Conservation (phyloP, 2,329 filamentous ascomycete species). For the Zymoseptoria passerinii region DNA sequence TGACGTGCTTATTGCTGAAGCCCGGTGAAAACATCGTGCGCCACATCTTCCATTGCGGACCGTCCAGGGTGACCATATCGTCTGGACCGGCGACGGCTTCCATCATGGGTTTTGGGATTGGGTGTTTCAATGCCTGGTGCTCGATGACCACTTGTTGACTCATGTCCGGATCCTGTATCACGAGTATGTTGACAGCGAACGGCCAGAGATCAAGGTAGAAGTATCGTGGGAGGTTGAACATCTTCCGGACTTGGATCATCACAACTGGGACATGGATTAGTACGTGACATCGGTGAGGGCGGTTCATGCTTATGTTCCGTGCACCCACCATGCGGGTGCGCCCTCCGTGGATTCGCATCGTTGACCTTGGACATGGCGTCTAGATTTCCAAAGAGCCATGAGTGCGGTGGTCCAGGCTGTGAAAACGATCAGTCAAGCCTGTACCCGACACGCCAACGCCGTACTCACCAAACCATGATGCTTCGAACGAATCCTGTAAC, state of each 20-base stretch:
- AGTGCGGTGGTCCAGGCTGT: slow-evolving; percentile 16
- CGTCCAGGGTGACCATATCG: slow-evolving; percentile 29
- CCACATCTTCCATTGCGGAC: slow-evolving; percentile 37
- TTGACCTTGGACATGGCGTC: slow-evolving; percentile 11
- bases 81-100: slow-evolving; percentile 13
- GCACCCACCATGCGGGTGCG: slow-evolving; percentile 11
- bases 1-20: slow-evolving; percentile 32
- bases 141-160: slow-evolving; percentile 15
- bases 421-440: neutral
- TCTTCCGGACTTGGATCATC: slow-evolving; percentile 6
- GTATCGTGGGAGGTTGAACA: slow-evolving; percentile 15
- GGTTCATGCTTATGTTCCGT: neutral
- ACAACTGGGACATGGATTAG: neutral
- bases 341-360: neutral
- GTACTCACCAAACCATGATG: neutral
- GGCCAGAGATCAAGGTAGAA: slow-evolving; percentile 21
- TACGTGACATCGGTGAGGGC: neutral
- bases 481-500: neutral
- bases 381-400: slow-evolving; percentile 16
- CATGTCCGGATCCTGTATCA: slow-evolving; percentile 15
- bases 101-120: slow-evolving; percentile 8
- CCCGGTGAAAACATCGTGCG: slow-evolving; percentile 37
- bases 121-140: slow-evolving; percentile 11
- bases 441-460: neutral
- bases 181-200: slow-evolving; percentile 12